phyloP scores from a whole-genome alignment of 2,329 filamentous ascomycete species.

The Xylaria sp. region DNA sequence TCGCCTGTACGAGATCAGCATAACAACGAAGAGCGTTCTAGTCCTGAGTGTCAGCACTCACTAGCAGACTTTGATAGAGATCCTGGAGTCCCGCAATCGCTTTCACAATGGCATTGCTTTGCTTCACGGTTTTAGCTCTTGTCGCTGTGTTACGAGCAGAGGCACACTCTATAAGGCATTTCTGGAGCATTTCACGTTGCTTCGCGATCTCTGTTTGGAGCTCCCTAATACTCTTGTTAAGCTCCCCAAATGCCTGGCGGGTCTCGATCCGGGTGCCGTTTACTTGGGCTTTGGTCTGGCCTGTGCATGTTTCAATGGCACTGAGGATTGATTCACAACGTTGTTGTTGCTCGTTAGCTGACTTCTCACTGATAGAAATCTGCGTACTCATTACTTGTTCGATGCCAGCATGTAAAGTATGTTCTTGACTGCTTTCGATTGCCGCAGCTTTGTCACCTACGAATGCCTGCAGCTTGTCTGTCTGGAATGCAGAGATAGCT shows the following conservation, averaged over 20 bases:
- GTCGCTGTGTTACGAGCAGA: background rate
- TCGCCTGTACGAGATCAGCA: background rate
- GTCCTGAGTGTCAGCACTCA: background rate
- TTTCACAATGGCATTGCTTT: background rate
- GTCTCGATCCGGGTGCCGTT: background rate
- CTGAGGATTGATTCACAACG: background rate
- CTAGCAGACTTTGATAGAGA: background rate
- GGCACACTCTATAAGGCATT: background rate
- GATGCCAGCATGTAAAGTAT: background rate
- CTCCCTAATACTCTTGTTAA: background rate
- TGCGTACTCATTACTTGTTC: background rate
- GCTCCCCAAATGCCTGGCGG: background rate
- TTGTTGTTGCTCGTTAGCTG: background rate
- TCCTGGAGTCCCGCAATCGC: background rate
- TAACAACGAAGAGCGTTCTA: background rate
- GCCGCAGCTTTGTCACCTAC: background rate
- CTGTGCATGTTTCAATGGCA: background rate
- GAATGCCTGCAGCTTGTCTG: background rate
- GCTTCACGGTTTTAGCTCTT: background rate
- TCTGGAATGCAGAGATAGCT: background rate
- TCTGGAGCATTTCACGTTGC: background rate
- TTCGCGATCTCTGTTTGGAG: background rate
- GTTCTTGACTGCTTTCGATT: background rate
- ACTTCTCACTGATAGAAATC: background rate
- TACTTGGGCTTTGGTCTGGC: background rate